These are phyloP conservation scores for Fagus crenata DNA, from an alignment of 306 rosid species.

Conservation along the genomic window DNA sequence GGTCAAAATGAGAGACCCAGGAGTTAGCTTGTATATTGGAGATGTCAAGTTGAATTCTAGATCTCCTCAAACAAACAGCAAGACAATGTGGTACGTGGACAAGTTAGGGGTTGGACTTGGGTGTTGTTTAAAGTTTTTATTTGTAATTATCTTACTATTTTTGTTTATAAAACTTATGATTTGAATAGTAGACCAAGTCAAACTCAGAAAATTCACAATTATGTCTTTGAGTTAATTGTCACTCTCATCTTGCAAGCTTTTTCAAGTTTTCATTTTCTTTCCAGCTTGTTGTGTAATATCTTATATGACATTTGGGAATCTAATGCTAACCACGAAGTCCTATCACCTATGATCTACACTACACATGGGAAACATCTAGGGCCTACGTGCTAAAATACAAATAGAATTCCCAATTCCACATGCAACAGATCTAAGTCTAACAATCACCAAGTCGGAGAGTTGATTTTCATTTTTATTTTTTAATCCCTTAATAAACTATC, in stretches of 20 bases:
- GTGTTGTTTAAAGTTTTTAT: not conserved
- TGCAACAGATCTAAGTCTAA: not conserved
- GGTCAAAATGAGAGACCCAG: constrained; percentile 48
- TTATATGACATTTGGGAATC: not conserved
- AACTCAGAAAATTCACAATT: not conserved
- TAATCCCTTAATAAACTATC: not conserved
- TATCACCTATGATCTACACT: too few species aligned
- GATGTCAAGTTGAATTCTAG: constrained; percentile 25
- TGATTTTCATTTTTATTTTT: not conserved
- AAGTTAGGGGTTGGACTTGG: not conserved
- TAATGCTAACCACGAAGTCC: not conserved
- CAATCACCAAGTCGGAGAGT: not conserved
- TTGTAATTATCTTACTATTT: constrained; percentile 9
- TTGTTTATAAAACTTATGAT: not conserved
- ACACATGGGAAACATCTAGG: not conserved
- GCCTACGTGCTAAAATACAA: not conserved
- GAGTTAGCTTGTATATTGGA: constrained; percentile 44
- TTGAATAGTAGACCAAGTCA: not conserved
- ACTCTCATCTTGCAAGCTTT: not conserved
- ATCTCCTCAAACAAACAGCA: constrained; percentile 3
- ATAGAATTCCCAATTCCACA: not conserved
- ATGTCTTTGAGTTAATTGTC: not conserved
- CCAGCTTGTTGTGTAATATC: not conserved
- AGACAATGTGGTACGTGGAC: constrained; percentile 1
- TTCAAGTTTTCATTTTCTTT: not conserved